Base-by-base conservation (phyloP, 306 rosid species). In the Senna siamea region DNA sequence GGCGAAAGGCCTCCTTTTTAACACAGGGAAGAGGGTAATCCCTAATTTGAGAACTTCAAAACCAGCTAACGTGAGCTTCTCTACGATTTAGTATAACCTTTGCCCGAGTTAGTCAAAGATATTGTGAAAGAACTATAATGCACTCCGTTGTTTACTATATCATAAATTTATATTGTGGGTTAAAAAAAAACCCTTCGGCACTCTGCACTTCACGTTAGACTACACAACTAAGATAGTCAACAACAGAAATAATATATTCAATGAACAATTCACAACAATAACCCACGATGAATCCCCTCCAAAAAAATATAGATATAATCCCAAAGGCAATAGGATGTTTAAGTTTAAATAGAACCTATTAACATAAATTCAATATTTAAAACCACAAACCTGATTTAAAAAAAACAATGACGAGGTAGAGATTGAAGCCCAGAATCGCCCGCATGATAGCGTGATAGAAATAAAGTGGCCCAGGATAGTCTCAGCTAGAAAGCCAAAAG, bases 381-480 rank as follows among this genome's bases (percentile, higher is more conserved):
- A 83, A 74, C 73, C 72, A 81, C 88, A 68, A 83, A 81, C 87
- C 88, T 85, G 87, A 76, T 73, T n/a, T 26, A 26, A 47, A 69
- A 77, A 78, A 81, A 77, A 81, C 61, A 76, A 83, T 28, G 81
- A 75, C 70, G 66, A 62, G 75, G 85, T 63, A 86, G 82, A 78
- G 77, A 79, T 70, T 20, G 81, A 76, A 75, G 72, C 79, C 86
- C 84, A 78, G 74, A 72, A 84, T 69, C 71, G 66, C 69, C 83
- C 79, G 80, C 80, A 64, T 75, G 78, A 72, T 57, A 53, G 80
- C 34, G 48, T 63, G 75, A 73, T 74, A 79, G 61, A 81, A 59
- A 26, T 11, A 63, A 60, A 60, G 23, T n/a, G 57, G 57, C 28
- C 57, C 28, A 52, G 19, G 57, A 7, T 50, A 50, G 9, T 48